Conservation (phyloP, 495 filamentous ascomycete genomes). For the Penicillium malachiteum region DNA sequence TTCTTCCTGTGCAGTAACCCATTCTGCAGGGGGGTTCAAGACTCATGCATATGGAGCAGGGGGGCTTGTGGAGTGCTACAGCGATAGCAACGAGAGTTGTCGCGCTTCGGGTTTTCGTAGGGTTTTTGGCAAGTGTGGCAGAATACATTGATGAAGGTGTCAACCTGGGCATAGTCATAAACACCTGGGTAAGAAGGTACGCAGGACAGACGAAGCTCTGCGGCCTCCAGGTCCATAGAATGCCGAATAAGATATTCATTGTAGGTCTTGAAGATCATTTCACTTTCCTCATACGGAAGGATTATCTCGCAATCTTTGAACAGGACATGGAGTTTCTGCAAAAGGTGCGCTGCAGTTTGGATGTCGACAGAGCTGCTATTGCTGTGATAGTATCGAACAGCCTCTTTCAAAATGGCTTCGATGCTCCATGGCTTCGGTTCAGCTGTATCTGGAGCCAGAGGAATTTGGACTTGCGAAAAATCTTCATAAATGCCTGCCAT, state of each 20-base stretch:
- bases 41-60: constrained; percentile 48
- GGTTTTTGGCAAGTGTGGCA: constrained; percentile 48
- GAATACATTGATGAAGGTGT: constrained; percentile 46
- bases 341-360: constrained; percentile 48
- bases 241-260: constrained; percentile 63
- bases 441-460: constrained; percentile 29
- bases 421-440: constrained; percentile 49
- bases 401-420: constrained; percentile 44
- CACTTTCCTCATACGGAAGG: constrained; percentile 42
- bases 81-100: constrained; percentile 44
- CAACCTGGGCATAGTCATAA: constrained; percentile 55
- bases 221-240: constrained; percentile 65
- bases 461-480: constrained; percentile 29
- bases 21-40: constrained; percentile 51
- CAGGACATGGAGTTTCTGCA: constrained; percentile 44
- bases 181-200: constrained; percentile 60
- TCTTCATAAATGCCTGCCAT: constrained; percentile 21
- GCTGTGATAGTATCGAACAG: constrained; percentile 46
- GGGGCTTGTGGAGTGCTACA: constrained; percentile 43
- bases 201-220: constrained; percentile 66
- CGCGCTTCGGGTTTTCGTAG: constrained; percentile 43
- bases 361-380: constrained; percentile 39
- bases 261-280: constrained; percentile 60
- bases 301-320: constrained; percentile 43
- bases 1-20: constrained; percentile 31